Conservation (phyloP, 2,329 filamentous ascomycete species). For the Aspergillus intermedius region DNA sequence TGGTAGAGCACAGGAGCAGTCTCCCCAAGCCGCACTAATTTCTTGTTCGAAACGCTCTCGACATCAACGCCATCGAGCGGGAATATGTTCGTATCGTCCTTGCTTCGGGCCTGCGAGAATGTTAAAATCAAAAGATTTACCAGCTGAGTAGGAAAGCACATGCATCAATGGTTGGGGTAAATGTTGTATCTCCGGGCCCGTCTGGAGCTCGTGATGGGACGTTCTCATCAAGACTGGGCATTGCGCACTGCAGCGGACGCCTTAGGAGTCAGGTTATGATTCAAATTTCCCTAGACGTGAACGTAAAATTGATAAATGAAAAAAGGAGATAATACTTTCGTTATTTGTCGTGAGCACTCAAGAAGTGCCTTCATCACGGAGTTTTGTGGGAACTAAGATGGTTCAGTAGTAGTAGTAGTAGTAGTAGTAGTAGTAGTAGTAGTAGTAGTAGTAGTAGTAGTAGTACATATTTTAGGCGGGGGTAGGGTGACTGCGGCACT, state of each 20-base stretch:
- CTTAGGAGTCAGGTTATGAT: background rate
- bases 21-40: constrained; percentile 9
- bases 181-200: background rate
- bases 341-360: background rate
- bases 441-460: no score
- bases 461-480: no score
- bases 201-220: background rate
- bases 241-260: background rate
- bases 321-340: background rate
- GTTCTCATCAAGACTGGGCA: background rate
- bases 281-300: background rate
- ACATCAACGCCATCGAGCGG: constrained; percentile 11
- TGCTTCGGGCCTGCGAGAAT: constrained; percentile 1
- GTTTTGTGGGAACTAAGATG: no score
- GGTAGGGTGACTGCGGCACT: no score
- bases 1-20: constrained; percentile 10
- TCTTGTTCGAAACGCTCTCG: constrained; percentile 9
- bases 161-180: background rate
- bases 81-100: constrained; percentile 2
- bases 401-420: no score
- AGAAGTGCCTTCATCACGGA: background rate
- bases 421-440: no score
- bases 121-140: background rate
- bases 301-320: background rate
- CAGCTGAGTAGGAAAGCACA: background rate